These are phyloP conservation scores for Ophiostoma sp. DNA, from an alignment of 2,329 filamentous ascomycete genomes.

Conservation along the genomic window DNA sequence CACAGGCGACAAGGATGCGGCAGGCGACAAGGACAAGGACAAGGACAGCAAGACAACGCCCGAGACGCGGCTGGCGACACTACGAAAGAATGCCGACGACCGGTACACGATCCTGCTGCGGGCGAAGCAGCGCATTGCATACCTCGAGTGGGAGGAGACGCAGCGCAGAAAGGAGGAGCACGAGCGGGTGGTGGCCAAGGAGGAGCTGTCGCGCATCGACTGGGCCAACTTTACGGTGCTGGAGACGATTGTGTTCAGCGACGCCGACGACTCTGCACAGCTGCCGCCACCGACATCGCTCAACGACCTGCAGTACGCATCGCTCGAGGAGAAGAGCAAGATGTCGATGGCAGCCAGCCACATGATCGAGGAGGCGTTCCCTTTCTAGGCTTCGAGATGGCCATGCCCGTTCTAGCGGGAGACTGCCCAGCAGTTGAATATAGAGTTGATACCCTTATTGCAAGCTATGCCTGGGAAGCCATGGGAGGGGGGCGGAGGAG, in stretches of 20 bases:
- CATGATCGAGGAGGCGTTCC: conserved; percentile 92
- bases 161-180: conserved; percentile 80
- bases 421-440: background rate
- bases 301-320: conserved; percentile 87
- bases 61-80: conserved; percentile 59
- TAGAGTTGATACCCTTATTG: background rate
- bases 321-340: conserved; percentile 88
- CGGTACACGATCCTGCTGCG: conserved; percentile 74
- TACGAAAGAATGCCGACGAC: conserved; percentile 70
- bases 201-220: conserved; percentile 77
- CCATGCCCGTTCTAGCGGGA: background rate
- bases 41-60: background rate
- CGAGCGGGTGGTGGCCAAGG: conserved; percentile 72
- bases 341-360: conserved; percentile 72
- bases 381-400: conserved; percentile 38
- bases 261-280: conserved; percentile 77
- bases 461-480: background rate
- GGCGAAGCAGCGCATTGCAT: conserved; percentile 81
- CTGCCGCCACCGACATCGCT: conserved; percentile 85
- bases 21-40: background rate
- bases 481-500: no score
- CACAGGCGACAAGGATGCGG: background rate
- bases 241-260: conserved; percentile 88
- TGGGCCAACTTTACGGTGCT: conserved; percentile 98
- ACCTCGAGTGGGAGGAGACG: conserved; percentile 73